Base-by-base conservation (phyloP, 2,329 filamentous ascomycete genomes). In the Ophiocordyceps robertsii region DNA sequence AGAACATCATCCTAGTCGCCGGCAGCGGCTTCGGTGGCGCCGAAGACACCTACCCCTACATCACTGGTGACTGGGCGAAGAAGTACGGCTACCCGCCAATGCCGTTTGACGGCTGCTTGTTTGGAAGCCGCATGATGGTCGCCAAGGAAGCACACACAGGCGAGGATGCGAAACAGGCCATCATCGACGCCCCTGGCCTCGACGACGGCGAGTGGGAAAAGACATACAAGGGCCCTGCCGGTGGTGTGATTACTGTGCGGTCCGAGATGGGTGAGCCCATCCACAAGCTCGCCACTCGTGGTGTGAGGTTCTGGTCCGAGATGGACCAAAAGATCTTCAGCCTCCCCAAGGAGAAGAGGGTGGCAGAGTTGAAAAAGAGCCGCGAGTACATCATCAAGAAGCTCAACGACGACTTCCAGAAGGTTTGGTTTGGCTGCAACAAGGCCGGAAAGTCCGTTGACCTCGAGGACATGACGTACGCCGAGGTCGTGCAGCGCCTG, bases 181-280 rank as follows among this genome's bases (percentile, higher is more conserved):
- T 95, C 54, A 81, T 85, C 33, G 85, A 89, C 47, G 87, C 89
- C 4, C 76, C 80, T 46, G 89, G 89, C 59, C 70, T 95, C 31
- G 82, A 84, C 40, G 88, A 95, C 56, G 63, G 62, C 47, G 74
- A 90, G 51, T 95, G 89, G 89, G 88, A 95, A 65, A 81, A 89
- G 66, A 93, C 87, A 6, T 95, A 95, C 70, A 87, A 90, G 68
- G 86, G 85, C 16, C 74, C 88, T 24, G 84, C 89, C 44, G 92
- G 92, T 55, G 92, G 92, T 60, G 80, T 98, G 49, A 90, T 98
- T 55, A 98, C 92, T 27, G 92, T 98, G 39, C 80, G 88, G 49
- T 98, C 92, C 1, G 92, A 98, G 67, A 98, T 98, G 93, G 93
- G 92, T 38, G 92, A 98, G 71, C 93, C 92, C 6, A 98, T 98